phyloP scores from a whole-genome alignment of 306 rosid genomes.

The Cicer chorassanicum region DNA sequence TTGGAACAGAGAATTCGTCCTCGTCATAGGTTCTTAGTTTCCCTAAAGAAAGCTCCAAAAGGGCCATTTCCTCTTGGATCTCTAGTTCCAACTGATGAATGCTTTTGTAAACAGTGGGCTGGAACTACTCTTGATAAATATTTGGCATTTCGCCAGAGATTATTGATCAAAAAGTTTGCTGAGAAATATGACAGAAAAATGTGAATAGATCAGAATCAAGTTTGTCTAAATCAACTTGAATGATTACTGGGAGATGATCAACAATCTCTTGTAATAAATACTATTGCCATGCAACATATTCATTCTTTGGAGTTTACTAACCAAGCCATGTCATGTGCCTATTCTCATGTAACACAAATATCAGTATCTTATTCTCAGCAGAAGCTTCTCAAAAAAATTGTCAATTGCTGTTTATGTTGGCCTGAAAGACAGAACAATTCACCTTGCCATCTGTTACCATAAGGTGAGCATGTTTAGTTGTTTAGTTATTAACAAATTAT shows the following conservation, averaged over 20 bases:
- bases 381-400: conserved; percentile 45
- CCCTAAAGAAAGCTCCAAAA: conserved; percentile 92
- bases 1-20: conserved; percentile 98
- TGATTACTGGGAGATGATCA: conserved; percentile 33
- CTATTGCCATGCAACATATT: conserved; percentile 17
- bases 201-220: conserved; percentile 44
- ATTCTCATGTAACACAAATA: conserved; percentile 10
- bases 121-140: conserved; percentile 87
- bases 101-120: conserved; percentile 94
- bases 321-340: conserved; percentile 4
- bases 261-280: conserved; percentile 44
- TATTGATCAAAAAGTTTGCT: conserved; percentile 74
- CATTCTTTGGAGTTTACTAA: conserved; percentile 14
- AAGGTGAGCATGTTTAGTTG: conserved; percentile 42
- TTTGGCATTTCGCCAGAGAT: conserved; percentile 79
- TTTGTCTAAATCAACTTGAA: conserved; percentile 38
- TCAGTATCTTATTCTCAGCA: conserved; percentile 41
- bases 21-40: conserved; percentile 90
- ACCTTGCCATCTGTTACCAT: conserved; percentile 35
- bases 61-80: conserved; percentile 97
- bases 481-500: background rate
- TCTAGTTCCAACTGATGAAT: conserved; percentile 88
- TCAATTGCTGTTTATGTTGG: conserved; percentile 24
- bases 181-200: conserved; percentile 72
- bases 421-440: conserved; percentile 18